Conservation (phyloP, 2,329 filamentous ascomycete species). For the Fusarium praegraminearum region DNA sequence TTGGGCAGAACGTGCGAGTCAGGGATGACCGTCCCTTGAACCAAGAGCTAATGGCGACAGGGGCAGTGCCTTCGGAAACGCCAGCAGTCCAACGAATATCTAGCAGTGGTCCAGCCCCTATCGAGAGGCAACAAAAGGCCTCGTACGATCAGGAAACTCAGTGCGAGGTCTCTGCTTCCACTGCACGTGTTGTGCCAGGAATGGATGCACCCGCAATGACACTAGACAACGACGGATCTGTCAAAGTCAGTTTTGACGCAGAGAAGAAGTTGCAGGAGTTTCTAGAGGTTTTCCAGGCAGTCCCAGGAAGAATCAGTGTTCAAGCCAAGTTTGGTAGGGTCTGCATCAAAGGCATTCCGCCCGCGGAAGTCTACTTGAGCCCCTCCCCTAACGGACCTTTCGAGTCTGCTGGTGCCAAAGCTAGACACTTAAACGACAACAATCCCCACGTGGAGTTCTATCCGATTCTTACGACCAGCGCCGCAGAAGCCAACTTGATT, state of each 20-base stretch:
- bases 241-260: slow-evolving; percentile 21
- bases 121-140: neutral
- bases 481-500: slow-evolving; percentile 44
- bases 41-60: neutral
- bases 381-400: slow-evolving; percentile 25
- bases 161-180: neutral
- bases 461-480: slow-evolving; percentile 46
- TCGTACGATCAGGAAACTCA: neutral
- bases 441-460: slow-evolving; percentile 44
- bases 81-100: neutral
- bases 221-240: neutral
- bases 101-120: too few relatives aligned
- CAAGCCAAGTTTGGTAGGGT: slow-evolving; percentile 49
- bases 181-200: slow-evolving; percentile 17
- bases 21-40: neutral
- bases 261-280: slow-evolving; percentile 28
- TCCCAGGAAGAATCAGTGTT: slow-evolving; percentile 45
- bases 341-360: slow-evolving; percentile 42
- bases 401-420: slow-evolving; percentile 24
- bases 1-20: slow-evolving; percentile 26
- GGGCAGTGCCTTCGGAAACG: too few relatives aligned
- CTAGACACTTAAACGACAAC: slow-evolving; percentile 11
- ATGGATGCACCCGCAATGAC: slow-evolving; percentile 4
- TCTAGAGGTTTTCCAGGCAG: slow-evolving; percentile 37
- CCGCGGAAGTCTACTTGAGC: slow-evolving; percentile 36